Evolutionary conservation across 2,329 filamentous ascomycete species (phyloP).

Genomic region (Trichoderma oligosporum): DNA sequence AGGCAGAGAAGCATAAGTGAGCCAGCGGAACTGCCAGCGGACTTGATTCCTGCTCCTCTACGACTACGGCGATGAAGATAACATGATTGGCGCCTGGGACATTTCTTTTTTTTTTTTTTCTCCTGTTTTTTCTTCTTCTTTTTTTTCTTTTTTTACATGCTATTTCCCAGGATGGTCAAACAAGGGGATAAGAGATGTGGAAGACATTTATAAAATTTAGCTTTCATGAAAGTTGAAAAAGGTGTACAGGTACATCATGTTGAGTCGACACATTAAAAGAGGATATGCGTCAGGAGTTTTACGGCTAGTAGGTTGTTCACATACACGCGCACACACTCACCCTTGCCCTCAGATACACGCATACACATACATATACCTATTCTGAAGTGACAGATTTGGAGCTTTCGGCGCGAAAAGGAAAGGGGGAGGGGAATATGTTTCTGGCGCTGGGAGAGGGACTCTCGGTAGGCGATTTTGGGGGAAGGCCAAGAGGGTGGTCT

Average conservation of each 20-base stretch:
- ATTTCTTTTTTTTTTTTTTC: not conserved
- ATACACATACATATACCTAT: not conserved
- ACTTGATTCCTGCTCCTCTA: slow-evolving; percentile 35
- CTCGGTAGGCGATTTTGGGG: not conserved
- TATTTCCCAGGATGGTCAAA: not conserved
- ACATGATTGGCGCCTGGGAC: no score
- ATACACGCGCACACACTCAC: not conserved
- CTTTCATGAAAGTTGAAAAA: not conserved
- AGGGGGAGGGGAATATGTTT: not conserved
- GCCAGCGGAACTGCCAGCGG: slow-evolving; percentile 35
- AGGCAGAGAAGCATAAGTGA: slow-evolving; percentile 53
- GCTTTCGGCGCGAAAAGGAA: slow-evolving; percentile 5
- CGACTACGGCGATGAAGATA: slow-evolving; percentile 29
- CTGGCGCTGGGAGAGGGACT: not conserved
- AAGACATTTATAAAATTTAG: not conserved
- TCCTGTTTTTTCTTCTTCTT: not conserved
- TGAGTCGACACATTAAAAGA: not conserved
- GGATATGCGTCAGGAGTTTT: not conserved
- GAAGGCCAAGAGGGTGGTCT: not conserved
- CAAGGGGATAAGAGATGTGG: not conserved
- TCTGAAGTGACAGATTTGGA: not conserved
- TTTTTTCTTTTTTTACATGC: not conserved
- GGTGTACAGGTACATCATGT: not conserved
- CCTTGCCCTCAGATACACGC: not conserved
- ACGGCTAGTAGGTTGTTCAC: not conserved